Evolutionary conservation across 2,329 filamentous ascomycete species (phyloP), one percentile per base, ranked within the genome.

Genomic region (Orbilia javanica): DNA sequence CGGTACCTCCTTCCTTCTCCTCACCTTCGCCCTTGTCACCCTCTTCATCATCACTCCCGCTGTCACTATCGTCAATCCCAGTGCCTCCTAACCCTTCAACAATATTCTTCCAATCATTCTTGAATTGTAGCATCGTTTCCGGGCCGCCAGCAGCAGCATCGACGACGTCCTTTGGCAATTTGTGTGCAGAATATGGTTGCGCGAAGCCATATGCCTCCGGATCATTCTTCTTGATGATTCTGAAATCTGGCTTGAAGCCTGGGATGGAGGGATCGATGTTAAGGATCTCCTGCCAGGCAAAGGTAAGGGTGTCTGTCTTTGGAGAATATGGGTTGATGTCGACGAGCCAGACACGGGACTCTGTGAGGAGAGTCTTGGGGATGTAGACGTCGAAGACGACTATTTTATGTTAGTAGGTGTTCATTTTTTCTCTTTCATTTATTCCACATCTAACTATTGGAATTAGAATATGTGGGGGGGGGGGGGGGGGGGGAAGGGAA

Each of bases 281-380:
- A 74, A 98, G 86, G 46, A 99, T 87, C 85, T 98, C 95, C 79
- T 91, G 83, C 96, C 96, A 99, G 50, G 90, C 91, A 83, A 97
- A 99, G 0, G 97, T 86, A 52, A 98, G 84, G 3, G 93, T 91
- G 85, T 99, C 96, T 0, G 96, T 99, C 77, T 93, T 87, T 48
- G 90, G 89, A 0, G 95, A 95, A 93, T 95, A 99, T 0, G 96
- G 93, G 82, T 98, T 98, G 82, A 99, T 92, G 83, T 99, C 96
- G 60, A 99, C 91, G 10, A 99, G 86, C 86, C 94, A 92, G 1
- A 96, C 92, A 57, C 89, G 88, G 60, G 89, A 69, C 96, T 88
- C 0, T 91, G 84, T 82, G 88, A 86, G 82, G 82, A 39, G 86
- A 29, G 87, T 88, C 79, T 91, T 89, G 0, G 95, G 94, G 1